A percentile compares a stretch with the other conserved stretches of the same genome.
Evolutionary conservation across 176 grass and related monocot species (phyloP).

Genomic region (Neostapfia colusana): DNA sequence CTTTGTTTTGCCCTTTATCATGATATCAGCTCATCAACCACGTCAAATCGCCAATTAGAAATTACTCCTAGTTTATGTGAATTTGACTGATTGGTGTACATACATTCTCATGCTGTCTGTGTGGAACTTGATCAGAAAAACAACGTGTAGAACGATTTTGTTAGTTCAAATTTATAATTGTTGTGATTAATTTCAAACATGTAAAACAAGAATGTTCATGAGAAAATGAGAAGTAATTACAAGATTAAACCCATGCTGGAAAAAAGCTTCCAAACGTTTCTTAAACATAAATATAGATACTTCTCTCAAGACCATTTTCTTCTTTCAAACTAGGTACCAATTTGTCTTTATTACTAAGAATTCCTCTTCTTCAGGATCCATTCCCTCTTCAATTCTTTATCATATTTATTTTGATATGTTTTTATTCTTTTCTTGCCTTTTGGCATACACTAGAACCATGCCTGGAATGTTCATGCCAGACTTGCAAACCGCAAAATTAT

Average conservation of each 20-base stretch:
- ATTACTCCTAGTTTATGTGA: constrained; percentile 16
- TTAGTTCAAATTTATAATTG: not conserved
- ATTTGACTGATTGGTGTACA: not conserved
- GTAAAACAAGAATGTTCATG: not conserved
- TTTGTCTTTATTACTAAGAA: not conserved
- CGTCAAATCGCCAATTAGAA: not conserved
- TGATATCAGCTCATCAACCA: not conserved
- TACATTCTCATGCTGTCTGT: not conserved
- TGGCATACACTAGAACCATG: not conserved
- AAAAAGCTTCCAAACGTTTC: not conserved
- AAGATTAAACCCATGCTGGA: not conserved
- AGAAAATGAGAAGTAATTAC: not conserved
- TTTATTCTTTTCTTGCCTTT: constrained; percentile 1
- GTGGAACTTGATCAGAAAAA: not conserved
- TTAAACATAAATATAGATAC: not conserved
- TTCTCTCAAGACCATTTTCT: not conserved
- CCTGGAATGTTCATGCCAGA: not conserved
- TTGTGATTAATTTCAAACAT: not conserved
- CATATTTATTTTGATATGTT: not conserved
- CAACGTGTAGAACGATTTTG: not conserved
- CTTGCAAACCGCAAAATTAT: not conserved
- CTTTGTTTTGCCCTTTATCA: not conserved
- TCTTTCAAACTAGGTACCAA: not conserved
- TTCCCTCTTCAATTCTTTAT: not conserved
- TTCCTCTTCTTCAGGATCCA: not conserved